phyloP scores from a whole-genome alignment of 129 eudicot species.

The Ambrosia artemisiifolia region DNA sequence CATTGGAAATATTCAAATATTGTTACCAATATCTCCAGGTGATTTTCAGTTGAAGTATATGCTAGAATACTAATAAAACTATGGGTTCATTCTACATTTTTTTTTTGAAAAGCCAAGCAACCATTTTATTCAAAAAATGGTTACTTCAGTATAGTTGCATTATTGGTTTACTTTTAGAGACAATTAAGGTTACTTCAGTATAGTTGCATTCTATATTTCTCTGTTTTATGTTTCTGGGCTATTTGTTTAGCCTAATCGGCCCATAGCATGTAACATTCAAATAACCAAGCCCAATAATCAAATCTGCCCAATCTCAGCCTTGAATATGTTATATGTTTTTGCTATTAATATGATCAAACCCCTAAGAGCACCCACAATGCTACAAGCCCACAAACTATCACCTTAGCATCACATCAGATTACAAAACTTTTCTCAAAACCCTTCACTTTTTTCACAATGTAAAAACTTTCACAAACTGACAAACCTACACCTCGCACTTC shows the following conservation, averaged over 20 bases:
- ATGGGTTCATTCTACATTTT: not conserved
- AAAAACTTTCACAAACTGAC: no score
- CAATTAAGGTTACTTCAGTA: not conserved
- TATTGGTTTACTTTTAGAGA: not conserved
- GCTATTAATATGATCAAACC: no score
- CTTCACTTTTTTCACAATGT: no score
- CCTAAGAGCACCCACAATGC: no score
- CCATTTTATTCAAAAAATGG: no score
- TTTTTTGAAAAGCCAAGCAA: no score
- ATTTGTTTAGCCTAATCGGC: not conserved
- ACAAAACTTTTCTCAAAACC: no score
- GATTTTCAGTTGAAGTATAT: not conserved
- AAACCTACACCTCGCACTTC: no score
- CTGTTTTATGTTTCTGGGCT: not conserved
- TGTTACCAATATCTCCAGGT: conserved; percentile 15
- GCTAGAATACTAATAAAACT: not conserved
- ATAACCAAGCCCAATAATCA: not conserved
- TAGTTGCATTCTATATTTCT: not conserved
- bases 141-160: no score
- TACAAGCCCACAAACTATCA: no score
- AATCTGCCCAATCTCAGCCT: not conserved
- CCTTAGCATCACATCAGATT: no score
- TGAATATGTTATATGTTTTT: not conserved
- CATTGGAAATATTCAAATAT: conserved; percentile 28
- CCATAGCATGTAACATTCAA: not conserved